These are phyloP conservation scores for Dichomitus squalens DNA, from an alignment of 1,284 basidiomycete genomes.

Conservation along the genomic window DNA sequence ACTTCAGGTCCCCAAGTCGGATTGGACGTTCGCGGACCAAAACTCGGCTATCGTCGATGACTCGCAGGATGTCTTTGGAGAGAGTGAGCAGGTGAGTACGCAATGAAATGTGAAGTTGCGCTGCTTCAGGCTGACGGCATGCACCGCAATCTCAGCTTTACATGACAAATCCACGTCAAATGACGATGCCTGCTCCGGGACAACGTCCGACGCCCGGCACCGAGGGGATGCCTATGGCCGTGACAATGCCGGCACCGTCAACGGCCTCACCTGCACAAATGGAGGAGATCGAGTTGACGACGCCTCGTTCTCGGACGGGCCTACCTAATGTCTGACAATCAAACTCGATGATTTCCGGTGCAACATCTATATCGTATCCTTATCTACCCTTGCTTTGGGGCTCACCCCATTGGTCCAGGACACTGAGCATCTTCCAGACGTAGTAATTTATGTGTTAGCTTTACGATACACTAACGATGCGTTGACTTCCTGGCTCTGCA, in stretches of 20 bases:
- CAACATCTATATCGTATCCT: constrained; percentile 4
- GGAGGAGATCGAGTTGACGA: constrained; percentile 32
- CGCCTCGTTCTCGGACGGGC: constrained; percentile 21
- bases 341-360: background rate
- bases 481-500: background rate
- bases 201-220: background rate
- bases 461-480: too few relatives aligned
- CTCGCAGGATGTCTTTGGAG: constrained; percentile 56
- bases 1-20: constrained; percentile 31
- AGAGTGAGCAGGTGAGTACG: constrained; percentile 49
- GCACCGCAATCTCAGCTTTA: constrained; percentile 8
- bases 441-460: too few relatives aligned
- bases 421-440: too few relatives aligned
- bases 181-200: background rate
- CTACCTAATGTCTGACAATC: background rate
- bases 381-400: constrained; percentile 4
- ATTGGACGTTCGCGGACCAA: constrained; percentile 55
- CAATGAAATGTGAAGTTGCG: background rate
- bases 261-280: constrained; percentile 8
- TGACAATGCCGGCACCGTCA: constrained; percentile 23
- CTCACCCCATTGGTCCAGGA: too few relatives aligned
- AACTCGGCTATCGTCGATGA: constrained; percentile 53
- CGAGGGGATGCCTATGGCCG: constrained; percentile 11
- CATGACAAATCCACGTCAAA: constrained; percentile 24
- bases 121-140: background rate